Percentiles rank a stretch among this genome's conserved stretches.
These are phyloP conservation scores for Fulvia fulva DNA, from an alignment of 2,329 filamentous ascomycete species.

Conservation along the genomic window DNA sequence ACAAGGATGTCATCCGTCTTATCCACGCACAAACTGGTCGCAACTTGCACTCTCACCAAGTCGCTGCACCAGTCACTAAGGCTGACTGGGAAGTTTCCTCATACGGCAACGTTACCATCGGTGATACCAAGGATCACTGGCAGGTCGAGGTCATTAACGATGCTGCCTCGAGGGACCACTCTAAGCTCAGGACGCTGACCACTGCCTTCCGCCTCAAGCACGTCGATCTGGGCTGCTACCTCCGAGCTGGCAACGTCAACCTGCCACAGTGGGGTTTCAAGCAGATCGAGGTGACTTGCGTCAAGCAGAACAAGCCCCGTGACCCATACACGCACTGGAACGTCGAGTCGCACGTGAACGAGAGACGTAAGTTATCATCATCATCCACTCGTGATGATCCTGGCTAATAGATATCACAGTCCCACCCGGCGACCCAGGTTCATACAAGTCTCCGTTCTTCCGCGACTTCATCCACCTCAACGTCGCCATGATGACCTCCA, in stretches of 20 bases:
- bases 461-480: slow-evolving; percentile 98
- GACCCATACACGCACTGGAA: slow-evolving; percentile 99
- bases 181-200: slow-evolving; percentile 82
- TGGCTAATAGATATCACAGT: slow-evolving; percentile 53
- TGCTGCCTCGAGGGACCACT: slow-evolving; percentile 79
- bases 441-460: slow-evolving; percentile 94
- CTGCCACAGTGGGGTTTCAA: slow-evolving; percentile 99
- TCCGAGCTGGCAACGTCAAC: slow-evolving; percentile 92
- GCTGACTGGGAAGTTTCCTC: slow-evolving; percentile 87
- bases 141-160: slow-evolving; percentile 86
- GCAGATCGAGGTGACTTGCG: slow-evolving; percentile 96
- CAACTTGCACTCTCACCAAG: slow-evolving; percentile 91
- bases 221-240: slow-evolving; percentile 78
- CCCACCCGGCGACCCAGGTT: slow-evolving; percentile 79
- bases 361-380: slow-evolving; percentile 70
- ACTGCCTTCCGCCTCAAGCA: slow-evolving; percentile 89
- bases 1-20: slow-evolving; percentile 75
- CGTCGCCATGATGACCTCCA: slow-evolving; percentile 99
- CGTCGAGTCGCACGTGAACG: slow-evolving; percentile 90
- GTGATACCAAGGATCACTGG: slow-evolving; percentile 98
- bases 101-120: slow-evolving; percentile 92
- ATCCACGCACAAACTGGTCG: slow-evolving; percentile 94
- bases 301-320: slow-evolving; percentile 84
- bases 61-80: slow-evolving; percentile 85
- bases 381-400: background rate